These are phyloP conservation scores for Candida railenensis DNA, from an alignment of 805 yeast species.

Conservation along the genomic window DNA sequence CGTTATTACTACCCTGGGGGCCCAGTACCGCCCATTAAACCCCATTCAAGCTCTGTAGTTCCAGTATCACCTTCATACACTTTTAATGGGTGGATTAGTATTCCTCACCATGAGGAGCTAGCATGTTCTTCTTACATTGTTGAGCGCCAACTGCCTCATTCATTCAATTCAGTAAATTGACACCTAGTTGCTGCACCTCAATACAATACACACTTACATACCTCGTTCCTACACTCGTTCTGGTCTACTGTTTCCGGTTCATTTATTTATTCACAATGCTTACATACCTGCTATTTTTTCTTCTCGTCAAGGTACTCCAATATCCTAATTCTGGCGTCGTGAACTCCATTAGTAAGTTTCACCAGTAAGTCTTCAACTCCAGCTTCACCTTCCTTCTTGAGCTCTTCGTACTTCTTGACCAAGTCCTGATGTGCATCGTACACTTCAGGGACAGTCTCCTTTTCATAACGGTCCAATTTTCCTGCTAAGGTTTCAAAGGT, in stretches of 20 bases:
- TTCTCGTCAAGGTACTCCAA: slow-evolving; percentile 4
- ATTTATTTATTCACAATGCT: neutral
- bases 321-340: slow-evolving; percentile 23
- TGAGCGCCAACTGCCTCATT: too few relatives aligned
- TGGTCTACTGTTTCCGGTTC: neutral
- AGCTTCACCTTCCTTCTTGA: slow-evolving; percentile 11
- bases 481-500: slow-evolving; percentile 36
- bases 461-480: slow-evolving; percentile 25
- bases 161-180: too few relatives aligned
- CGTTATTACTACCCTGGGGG: too few relatives aligned
- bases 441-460: slow-evolving; percentile 29
- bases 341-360: slow-evolving; percentile 20
- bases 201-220: too few relatives aligned
- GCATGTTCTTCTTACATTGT: too few relatives aligned
- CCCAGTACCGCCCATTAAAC: too few relatives aligned
- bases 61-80: too few relatives aligned
- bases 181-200: too few relatives aligned
- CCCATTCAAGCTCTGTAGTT: too few relatives aligned
- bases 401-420: slow-evolving; percentile 9
- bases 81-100: too few relatives aligned
- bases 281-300: slow-evolving; percentile 6
- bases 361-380: slow-evolving; percentile 12
- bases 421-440: slow-evolving; percentile 22
- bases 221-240: neutral
- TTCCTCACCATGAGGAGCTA: too few relatives aligned